Evolutionary conservation across 306 rosid genomes (phyloP).

Genomic region (Cotoneaster glaucophyllus): DNA sequence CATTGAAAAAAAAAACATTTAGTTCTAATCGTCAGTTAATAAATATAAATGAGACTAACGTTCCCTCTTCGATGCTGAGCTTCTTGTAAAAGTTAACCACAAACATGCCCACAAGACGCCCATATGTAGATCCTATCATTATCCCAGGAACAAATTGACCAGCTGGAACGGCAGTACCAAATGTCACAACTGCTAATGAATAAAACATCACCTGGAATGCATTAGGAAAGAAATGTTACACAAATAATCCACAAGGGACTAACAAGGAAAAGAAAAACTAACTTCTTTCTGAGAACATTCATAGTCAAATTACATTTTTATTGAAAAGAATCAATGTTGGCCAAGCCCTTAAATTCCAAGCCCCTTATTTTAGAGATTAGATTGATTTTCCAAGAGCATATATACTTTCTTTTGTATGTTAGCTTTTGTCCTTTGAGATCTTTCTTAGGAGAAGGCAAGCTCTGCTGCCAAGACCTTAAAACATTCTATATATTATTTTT

Average conservation of each 20-base stretch:
- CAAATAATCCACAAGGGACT: background rate
- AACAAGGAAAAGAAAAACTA: background rate
- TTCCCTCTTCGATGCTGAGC: conserved; percentile 96
- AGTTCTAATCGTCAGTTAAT: background rate
- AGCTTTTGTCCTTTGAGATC: background rate
- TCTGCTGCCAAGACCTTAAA: background rate
- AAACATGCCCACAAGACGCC: conserved; percentile 93
- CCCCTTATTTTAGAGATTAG: background rate
- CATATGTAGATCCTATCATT: conserved; percentile 95
- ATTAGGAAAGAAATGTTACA: conserved; percentile 17
- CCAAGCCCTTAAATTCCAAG: background rate
- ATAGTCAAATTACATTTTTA: background rate
- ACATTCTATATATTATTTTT: too few relatives aligned
- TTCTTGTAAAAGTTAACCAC: conserved; percentile 81
- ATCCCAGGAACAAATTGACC: conserved; percentile 99
- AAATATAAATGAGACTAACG: conserved; percentile 46
- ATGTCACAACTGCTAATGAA: conserved; percentile 82
- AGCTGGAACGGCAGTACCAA: conserved; percentile 96
- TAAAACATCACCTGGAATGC: conserved; percentile 85
- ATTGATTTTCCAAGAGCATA: background rate
- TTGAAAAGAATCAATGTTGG: background rate
- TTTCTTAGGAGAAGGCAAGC: background rate
- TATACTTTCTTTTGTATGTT: background rate
- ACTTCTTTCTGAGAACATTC: background rate
- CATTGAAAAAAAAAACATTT: background rate